Evolutionary conservation across 2,329 filamentous ascomycete genomes (phyloP).

Genomic region (Furcasterigmium furcatum): DNA sequence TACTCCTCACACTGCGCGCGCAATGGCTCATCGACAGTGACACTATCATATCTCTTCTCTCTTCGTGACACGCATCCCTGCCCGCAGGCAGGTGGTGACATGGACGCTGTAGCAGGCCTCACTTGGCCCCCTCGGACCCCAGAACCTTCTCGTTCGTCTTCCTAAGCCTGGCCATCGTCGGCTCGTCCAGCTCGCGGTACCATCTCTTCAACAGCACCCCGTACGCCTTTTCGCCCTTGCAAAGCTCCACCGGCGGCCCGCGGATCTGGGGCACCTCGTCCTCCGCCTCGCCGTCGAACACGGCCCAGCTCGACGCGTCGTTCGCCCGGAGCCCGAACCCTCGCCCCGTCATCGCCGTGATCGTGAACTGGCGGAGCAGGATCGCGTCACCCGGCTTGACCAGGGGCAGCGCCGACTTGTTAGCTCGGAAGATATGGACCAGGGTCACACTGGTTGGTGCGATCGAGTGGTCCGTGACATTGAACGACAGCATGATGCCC

Average conservation of each 20-base stretch:
- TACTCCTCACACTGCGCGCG: no score
- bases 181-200: conserved; percentile 45
- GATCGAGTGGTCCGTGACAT: conserved; percentile 52
- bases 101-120: no score
- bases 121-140: conserved; percentile 10
- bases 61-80: no score
- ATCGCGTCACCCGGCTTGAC: conserved; percentile 55
- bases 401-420: conserved; percentile 52
- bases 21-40: no score
- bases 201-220: conserved; percentile 45
- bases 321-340: conserved; percentile 54
- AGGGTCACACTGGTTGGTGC: conserved; percentile 47
- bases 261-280: conserved; percentile 48
- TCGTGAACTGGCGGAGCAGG: conserved; percentile 53
- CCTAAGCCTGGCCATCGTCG: conserved; percentile 42
- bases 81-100: no score
- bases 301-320: conserved; percentile 59
- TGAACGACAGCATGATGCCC: conserved; percentile 58
- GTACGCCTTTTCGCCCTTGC: conserved; percentile 45
- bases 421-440: conserved; percentile 56
- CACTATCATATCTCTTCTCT: no score
- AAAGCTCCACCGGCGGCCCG: conserved; percentile 57
- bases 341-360: conserved; percentile 48
- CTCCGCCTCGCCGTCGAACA: conserved; percentile 45
- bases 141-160: conserved; percentile 39